Evolutionary conservation across 2,329 filamentous ascomycete genomes (phyloP), one percentile per base, ranked within the genome.

Genomic region (Tolypocladium tropicale): DNA sequence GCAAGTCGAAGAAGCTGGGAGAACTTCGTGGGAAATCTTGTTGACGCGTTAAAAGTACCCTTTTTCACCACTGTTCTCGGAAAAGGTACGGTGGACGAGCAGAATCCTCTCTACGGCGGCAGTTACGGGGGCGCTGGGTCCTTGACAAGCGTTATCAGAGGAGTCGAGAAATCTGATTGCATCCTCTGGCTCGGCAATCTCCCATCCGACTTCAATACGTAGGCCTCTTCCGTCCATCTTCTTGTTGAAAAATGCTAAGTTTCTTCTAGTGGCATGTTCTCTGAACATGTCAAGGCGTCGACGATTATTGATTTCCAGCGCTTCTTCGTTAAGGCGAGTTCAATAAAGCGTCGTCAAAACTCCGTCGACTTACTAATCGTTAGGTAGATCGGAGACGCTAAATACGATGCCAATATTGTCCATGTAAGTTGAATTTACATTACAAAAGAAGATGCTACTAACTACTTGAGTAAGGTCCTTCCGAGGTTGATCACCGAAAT

Each of bases 191-290:
- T 61, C 32, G 60, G 59, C 2, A 56, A 55, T n/a, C 36, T 56
- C n/a, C 56, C 58, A 7, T 55, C 56, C 6, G 58, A 59, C 52
- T 59, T 58, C 48, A 59, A 59, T 48, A 59, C 58, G 58, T 56
- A 39, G 10, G 57, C 34, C 3, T 3, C 14, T 28, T 33, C 7
- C 16, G 6, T 18, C 46, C 11, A 25, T 28, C 16, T 28, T 7
- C 23, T 23, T 39, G 18, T n/a, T 39, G 18, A 39, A 39, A 7
- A 21, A 39, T 11, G 18, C 37, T 39, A 39, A 39, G 7, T 21
- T 39, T n/a, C 3, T 11, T 39, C 18, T 39, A 39, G 37, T 10
- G 37, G 37, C 18, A 39, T 39, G 37, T 39, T 39, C 37, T 39
- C 37, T 39, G 37, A 39, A 21, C 37, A 39, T 39, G 18, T 39